Evolutionary conservation across 2,329 filamentous ascomycete species (phyloP).

Genomic region (Massarina eburnea): DNA sequence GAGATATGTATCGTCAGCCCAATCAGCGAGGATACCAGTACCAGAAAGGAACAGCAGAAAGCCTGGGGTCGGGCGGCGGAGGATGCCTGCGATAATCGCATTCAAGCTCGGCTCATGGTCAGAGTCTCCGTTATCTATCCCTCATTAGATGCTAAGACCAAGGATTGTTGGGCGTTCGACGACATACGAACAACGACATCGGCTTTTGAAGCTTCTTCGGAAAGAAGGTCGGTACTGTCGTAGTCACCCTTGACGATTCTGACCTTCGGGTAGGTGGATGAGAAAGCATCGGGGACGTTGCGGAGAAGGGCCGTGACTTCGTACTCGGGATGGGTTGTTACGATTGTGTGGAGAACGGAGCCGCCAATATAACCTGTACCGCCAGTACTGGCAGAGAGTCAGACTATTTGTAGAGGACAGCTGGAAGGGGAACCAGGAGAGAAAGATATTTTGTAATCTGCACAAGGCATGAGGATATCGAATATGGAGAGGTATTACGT

Average conservation of each 20-base stretch:
- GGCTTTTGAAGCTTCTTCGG: slow-evolving; percentile 49
- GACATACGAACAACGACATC: slow-evolving; percentile 52
- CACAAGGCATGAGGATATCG: too few species aligned
- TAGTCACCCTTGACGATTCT: slow-evolving; percentile 53
- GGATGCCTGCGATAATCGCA: slow-evolving; percentile 56
- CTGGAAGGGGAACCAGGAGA: background rate
- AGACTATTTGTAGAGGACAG: background rate
- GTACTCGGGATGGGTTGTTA: slow-evolving; percentile 51
- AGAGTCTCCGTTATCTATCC: slow-evolving; percentile 33
- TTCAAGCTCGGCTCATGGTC: slow-evolving; percentile 36
- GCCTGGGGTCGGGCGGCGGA: slow-evolving; percentile 45
- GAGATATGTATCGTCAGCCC: slow-evolving; percentile 35
- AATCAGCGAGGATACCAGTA: slow-evolving; percentile 56
- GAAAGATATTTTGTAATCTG: too few species aligned
- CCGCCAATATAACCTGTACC: slow-evolving; percentile 58
- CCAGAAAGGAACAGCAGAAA: slow-evolving; percentile 58
- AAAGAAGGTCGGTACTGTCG: slow-evolving; percentile 48
- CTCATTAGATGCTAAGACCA: slow-evolving; percentile 37
- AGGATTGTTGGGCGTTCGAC: background rate
- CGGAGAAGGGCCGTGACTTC: slow-evolving; percentile 50
- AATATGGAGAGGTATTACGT: background rate
- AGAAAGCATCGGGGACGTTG: slow-evolving; percentile 33
- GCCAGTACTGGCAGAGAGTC: slow-evolving; percentile 46
- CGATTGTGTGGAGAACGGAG: slow-evolving; percentile 51
- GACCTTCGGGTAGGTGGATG: slow-evolving; percentile 43